Percentiles rank a stretch among this genome's conserved stretches.
Conservation (phyloP, 371 early-diverging fungal genomes). For the Racocetra persica region DNA sequence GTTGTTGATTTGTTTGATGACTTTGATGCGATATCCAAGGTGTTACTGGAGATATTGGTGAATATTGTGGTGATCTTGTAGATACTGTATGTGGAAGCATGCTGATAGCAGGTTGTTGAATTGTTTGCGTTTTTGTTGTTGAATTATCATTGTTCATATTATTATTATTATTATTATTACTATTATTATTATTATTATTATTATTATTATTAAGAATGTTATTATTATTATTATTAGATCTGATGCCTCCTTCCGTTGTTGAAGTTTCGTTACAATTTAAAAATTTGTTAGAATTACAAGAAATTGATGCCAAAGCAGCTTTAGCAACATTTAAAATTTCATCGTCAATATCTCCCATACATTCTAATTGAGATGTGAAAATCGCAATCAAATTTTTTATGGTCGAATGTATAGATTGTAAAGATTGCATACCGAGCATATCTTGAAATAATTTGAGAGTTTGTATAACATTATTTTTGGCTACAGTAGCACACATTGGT, state of each 20-base stretch:
- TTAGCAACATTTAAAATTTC: not conserved
- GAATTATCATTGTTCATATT: not conserved
- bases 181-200: not conserved
- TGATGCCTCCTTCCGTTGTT: not conserved
- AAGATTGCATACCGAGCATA: not conserved
- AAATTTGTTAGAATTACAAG: not conserved
- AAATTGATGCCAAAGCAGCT: not conserved
- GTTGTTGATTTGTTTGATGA: constrained; percentile 12
- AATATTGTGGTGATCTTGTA: not conserved
- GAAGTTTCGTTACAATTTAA: not conserved
- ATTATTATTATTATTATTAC: constrained; percentile 12
- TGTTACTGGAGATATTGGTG: not conserved
- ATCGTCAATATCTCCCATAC: constrained; percentile 10
- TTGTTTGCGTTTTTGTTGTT: not conserved
- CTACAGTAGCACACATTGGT: not conserved
- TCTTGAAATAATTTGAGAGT: constrained; percentile 14
- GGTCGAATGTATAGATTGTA: constrained; percentile 1
- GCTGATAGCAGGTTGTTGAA: constrained; percentile 1
- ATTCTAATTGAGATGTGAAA: constrained; percentile 23
- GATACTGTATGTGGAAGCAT: constrained; percentile 1
- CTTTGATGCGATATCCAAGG: not conserved
- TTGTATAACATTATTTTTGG: not conserved
- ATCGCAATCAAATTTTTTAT: constrained; percentile 25
- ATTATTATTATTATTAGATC: not conserved
- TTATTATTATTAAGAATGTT: not conserved